Base-by-base conservation (phyloP, 2,329 filamentous ascomycete species). In the Beauveria brongniartii region DNA sequence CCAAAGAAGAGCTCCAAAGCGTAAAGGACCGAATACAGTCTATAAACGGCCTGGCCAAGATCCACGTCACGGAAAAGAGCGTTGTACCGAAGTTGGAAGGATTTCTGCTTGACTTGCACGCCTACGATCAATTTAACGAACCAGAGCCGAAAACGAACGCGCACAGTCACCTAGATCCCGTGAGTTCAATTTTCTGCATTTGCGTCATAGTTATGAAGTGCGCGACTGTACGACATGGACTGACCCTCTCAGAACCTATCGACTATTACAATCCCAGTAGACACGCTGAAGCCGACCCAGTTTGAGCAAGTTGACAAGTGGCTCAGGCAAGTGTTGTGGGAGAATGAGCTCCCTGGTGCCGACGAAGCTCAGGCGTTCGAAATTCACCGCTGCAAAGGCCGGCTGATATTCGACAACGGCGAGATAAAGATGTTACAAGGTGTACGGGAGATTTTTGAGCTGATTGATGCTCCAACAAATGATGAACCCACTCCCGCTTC, bases 361-460 rank as follows among this genome's bases (percentile, higher is more conserved):
- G 70, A 77, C 3, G 65, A 72, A 53, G 60, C 65, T 53, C 69
- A 59, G 48, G 64, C 61, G 24, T 90, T 95, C 65, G 92, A 97
- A 68, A 87, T 97, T 24, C 93, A 99, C 70, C 84, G 94, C 14
- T 78, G 91, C 41, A 99, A 99, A 72, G 93, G 92, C 0, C 84
- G 91, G 3, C 73, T 97, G 7, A 77, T 83, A 0, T 77, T 93
- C 20, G 69, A 76, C 0, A 79, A 87, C 59, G 91, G 90, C 1
- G 77, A 78, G 0, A 77, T 85, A 48, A 90, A 91, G 70, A 84
- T 97, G 64, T 80, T 97, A 8, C 94, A 99, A 72, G 94, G 92
- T 2, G 94, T 99, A 1, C 80, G 93, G 58, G 93, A 97, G 67
- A 83, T 97, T 18, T 99, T 97, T 72, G 94, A 99, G 69, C 89